Base-by-base conservation (phyloP, 2,329 filamentous ascomycete species). In the Acarospora socialis region DNA sequence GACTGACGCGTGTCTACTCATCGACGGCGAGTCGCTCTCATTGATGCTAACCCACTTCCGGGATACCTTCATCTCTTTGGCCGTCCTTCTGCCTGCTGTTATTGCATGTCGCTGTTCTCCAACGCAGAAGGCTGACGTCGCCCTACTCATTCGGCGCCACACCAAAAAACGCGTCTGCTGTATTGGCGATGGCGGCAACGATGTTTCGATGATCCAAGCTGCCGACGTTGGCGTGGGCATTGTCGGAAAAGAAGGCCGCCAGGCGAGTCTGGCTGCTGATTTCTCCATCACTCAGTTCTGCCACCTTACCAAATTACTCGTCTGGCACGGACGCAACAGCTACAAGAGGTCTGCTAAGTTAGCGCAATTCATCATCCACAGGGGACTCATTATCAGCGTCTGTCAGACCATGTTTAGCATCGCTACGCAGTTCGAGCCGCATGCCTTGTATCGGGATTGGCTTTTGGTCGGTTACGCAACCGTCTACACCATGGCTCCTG, bases 351-450 rank as follows among this genome's bases (percentile, higher is more conserved):
- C 76, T 37, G 90, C 90, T 17, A 98, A 98, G 59, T 70, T 98
- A 15, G 84, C 82, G 1, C 92, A 95, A 54, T 98, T 98, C 55
- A 87, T 98, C 47, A 98, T 98, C 47, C 92, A 98, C 52, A 80
- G 90, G 47, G 90, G 90, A 30, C 64, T 98, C 26, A 93, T 98
- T 48, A 92, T 98, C 49, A 78, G 74, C 33, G 84, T 95, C 17
- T 94, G 86, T 47, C 90, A 98, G 60, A 95, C 90, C 1, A 84
- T 98, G 68, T 98, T 87, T 63, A 92, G 81, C 52, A 92, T 95
- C 39, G 86, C 87, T 4, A 78, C 82, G 36, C 73, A 79, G 38
- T 94, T 94, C 51, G 83, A 94, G 52, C 92, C 90, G 0, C 83
- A 92, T 46, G 90, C 87, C 18, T 63, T 98, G 6, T 98, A 95